A percentile compares a stretch with the other conserved stretches of the same genome.
These are phyloP conservation scores for Nothophytophthora sp. DNA, from an alignment of 352 stramenopile species.

Conservation along the genomic window DNA sequence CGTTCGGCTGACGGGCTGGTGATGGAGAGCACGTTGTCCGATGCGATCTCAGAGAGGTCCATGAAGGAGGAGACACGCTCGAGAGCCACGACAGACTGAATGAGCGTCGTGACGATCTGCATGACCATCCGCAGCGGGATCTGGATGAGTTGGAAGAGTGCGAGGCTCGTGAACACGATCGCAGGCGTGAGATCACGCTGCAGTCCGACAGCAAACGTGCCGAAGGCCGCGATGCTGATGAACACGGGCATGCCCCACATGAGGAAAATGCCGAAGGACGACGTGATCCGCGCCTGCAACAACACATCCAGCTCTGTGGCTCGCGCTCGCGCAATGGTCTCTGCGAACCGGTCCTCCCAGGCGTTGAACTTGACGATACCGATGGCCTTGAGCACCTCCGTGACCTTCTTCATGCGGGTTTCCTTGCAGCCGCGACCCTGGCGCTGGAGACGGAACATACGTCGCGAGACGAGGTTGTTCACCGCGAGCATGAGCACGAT, in stretches of 20 bases:
- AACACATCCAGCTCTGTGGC: slow-evolving; percentile 87
- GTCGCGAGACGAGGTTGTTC: slow-evolving; percentile 29
- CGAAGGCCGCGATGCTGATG: slow-evolving; percentile 50
- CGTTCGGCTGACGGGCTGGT: too few relatives aligned
- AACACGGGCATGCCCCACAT: slow-evolving; percentile 44
- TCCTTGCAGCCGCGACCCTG: slow-evolving; percentile 49
- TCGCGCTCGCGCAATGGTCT: slow-evolving; percentile 26
- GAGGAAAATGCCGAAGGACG: slow-evolving; percentile 59
- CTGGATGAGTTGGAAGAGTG: slow-evolving; percentile 43
- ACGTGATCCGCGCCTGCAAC: slow-evolving; percentile 51
- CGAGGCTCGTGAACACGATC: slow-evolving; percentile 49
- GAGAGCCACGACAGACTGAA: slow-evolving; percentile 25
- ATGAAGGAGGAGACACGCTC: slow-evolving; percentile 15
- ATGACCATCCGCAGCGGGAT: slow-evolving; percentile 19
- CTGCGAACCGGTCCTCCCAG: slow-evolving; percentile 86
- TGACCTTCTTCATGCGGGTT: slow-evolving; percentile 86
- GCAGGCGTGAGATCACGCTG: slow-evolving; percentile 24
- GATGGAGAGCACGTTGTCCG: slow-evolving; percentile 16
- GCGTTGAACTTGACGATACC: slow-evolving; percentile 97
- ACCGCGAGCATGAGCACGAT: slow-evolving; percentile 25
- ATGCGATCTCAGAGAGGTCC: too few relatives aligned
- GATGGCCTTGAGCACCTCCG: slow-evolving; percentile 91
- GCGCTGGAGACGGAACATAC: slow-evolving; percentile 55
- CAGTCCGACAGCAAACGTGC: slow-evolving; percentile 37
- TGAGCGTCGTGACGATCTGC: slow-evolving; percentile 18